phyloP scores from a whole-genome alignment of 2,329 filamentous ascomycete species.

The Nothomitra cinnamomea region DNA sequence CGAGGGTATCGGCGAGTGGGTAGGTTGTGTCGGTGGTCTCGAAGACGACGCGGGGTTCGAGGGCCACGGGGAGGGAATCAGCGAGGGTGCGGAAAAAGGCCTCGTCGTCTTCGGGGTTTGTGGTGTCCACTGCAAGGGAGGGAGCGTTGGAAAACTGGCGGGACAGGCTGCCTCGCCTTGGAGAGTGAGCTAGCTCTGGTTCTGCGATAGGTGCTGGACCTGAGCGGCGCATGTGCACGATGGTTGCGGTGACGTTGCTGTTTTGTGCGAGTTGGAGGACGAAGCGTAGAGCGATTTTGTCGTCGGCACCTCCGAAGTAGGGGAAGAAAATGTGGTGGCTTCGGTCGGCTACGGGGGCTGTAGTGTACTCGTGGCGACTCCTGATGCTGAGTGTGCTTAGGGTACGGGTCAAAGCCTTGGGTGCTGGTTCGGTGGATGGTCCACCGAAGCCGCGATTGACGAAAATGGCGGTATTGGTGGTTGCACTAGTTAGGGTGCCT shows the following conservation, averaged over 20 bases:
- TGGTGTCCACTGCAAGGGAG: neutral
- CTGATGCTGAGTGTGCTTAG: constrained; percentile 42
- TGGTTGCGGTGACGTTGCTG: constrained; percentile 58
- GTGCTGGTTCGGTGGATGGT: constrained; percentile 10
- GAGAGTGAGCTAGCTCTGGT: neutral
- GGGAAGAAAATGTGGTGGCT: constrained; percentile 75
- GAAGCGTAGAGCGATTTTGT: constrained; percentile 60
- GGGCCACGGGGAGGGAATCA: constrained; percentile 34
- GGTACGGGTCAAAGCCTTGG: constrained; percentile 28
- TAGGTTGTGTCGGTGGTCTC: constrained; percentile 25
- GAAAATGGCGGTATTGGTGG: constrained; percentile 58
- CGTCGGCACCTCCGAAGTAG: constrained; percentile 72
- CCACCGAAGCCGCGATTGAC: constrained; percentile 54
- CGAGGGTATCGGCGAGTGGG: constrained; percentile 30
- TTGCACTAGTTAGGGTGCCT: constrained; percentile 42
- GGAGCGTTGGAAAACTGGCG: neutral
- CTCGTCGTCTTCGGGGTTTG: constrained; percentile 25
- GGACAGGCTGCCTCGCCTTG: neutral
- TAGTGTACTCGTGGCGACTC: constrained; percentile 38
- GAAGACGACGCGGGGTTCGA: constrained; percentile 42
- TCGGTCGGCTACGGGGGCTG: constrained; percentile 44
- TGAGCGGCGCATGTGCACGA: constrained; percentile 39
- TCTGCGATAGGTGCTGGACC: neutral
- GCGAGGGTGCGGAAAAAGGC: constrained; percentile 40
- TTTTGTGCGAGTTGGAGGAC: constrained; percentile 74